A percentile compares a stretch with the other conserved stretches of the same genome.
phyloP scores from a whole-genome alignment of 2,329 filamentous ascomycete genomes.

The Pseudogymnoascus sp. region DNA sequence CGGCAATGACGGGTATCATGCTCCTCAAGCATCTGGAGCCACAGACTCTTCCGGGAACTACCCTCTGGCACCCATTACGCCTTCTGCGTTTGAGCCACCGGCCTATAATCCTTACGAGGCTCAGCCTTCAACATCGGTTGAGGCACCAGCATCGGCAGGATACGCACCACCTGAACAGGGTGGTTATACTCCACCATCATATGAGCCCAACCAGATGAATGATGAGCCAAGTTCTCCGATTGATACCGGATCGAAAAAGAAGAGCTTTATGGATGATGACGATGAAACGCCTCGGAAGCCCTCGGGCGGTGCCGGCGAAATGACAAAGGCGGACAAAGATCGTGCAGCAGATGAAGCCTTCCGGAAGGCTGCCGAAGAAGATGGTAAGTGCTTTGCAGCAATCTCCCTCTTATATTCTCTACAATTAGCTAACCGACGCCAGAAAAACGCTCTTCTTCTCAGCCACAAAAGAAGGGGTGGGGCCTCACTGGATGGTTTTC shows the following conservation, averaged over 20 bases:
- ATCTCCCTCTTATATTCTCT: constrained; percentile 17
- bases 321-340: constrained; percentile 62
- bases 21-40: neutral
- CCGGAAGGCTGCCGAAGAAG: constrained; percentile 71
- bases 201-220: constrained; percentile 46
- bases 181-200: constrained; percentile 56
- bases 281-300: constrained; percentile 48
- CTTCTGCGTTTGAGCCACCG: constrained; percentile 26
- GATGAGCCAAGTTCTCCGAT: constrained; percentile 35
- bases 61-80: neutral
- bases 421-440: constrained; percentile 12
- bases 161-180: constrained; percentile 28
- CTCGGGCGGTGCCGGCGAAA: constrained; percentile 45
- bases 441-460: constrained; percentile 46
- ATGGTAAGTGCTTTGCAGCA: constrained; percentile 43
- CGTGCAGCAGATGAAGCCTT: constrained; percentile 79
- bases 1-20: neutral
- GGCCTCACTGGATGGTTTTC: constrained; percentile 79
- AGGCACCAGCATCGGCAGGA: constrained; percentile 19
- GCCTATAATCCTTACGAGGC: constrained; percentile 23
- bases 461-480: constrained; percentile 61
- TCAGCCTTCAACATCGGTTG: constrained; percentile 35
- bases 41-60: neutral
- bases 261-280: constrained; percentile 74
- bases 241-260: constrained; percentile 60